Conservation (phyloP, 1,284 basidiomycete species). For the Blastosporella zonata region DNA sequence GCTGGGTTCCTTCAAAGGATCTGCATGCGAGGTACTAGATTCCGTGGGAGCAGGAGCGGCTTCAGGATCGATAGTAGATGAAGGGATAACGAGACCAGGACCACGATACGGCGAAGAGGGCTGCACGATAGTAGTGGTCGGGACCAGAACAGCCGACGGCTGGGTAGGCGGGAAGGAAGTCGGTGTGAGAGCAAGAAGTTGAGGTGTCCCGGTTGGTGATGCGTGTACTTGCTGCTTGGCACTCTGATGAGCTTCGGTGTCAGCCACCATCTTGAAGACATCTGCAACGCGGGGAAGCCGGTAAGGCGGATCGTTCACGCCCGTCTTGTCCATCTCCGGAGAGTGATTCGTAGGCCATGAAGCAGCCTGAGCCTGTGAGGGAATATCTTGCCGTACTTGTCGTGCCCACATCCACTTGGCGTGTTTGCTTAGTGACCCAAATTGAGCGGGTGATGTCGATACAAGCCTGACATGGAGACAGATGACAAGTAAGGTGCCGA, state of each 20-base stretch:
- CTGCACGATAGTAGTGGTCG: constrained; percentile 2
- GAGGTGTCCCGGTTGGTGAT: constrained; percentile 1
- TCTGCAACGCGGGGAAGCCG: constrained; percentile 14
- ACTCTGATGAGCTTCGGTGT: constrained; percentile 1
- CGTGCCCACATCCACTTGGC: not conserved
- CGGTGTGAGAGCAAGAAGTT: not conserved
- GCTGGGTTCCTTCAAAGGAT: not conserved
- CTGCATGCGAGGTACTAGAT: not conserved
- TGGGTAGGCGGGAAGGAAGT: not conserved
- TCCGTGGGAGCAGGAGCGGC: not conserved
- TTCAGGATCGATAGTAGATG: constrained; percentile 1
- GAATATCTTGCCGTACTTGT: constrained; percentile 3
- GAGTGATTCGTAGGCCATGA: constrained; percentile 3
- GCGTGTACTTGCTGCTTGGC: not conserved
- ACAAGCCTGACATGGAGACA: constrained; percentile 5
- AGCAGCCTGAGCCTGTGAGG: constrained; percentile 1
- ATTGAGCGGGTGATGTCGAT: constrained; percentile 11
- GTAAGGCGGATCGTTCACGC: not conserved
- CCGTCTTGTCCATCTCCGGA: not conserved
- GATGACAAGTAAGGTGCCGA: not conserved
- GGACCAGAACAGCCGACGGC: not conserved
- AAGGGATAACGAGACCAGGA: constrained; percentile 7
- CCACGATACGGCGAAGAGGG: constrained; percentile 8
- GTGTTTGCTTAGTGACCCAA: constrained; percentile 1
- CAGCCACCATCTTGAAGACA: constrained; percentile 18